phyloP scores from a whole-genome alignment of 306 rosid genomes.

The Sesbania bispinosa region DNA sequence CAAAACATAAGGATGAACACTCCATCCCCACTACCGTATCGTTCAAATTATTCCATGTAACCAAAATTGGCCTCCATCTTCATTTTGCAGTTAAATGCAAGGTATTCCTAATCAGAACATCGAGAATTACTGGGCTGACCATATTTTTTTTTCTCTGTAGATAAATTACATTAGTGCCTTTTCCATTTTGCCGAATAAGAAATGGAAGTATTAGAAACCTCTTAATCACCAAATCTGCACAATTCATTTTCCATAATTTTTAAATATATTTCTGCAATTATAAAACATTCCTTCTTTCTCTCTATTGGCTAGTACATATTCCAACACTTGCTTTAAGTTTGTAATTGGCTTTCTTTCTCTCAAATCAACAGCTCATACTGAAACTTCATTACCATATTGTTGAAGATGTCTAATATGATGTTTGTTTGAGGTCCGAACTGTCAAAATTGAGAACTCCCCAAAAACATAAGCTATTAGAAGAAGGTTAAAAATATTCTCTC shows the following conservation, averaged over 20 bases:
- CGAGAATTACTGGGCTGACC: neutral
- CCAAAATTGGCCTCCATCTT: too few species aligned
- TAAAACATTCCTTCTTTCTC: neutral
- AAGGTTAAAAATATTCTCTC: neutral
- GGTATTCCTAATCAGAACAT: neutral
- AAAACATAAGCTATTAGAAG: neutral
- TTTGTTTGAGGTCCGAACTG: neutral
- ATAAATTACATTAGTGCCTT: neutral
- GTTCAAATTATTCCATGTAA: too few species aligned
- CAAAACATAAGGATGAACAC: too few species aligned
- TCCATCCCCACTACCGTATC: too few species aligned
- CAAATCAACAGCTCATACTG: neutral
- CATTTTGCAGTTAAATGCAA: neutral
- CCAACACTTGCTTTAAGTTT: neutral
- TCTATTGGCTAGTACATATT: neutral
- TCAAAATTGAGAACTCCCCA: neutral
- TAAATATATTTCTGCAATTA: conserved; percentile 14
- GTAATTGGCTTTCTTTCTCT: neutral
- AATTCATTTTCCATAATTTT: neutral
- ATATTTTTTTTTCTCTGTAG: neutral
- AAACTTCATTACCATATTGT: neutral
- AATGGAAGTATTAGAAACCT: neutral
- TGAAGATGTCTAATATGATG: neutral
- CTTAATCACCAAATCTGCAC: neutral
- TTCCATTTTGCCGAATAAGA: neutral